Base-by-base conservation (phyloP, 352 stramenopile genomes). In the Halophytophthora batemanensis region DNA sequence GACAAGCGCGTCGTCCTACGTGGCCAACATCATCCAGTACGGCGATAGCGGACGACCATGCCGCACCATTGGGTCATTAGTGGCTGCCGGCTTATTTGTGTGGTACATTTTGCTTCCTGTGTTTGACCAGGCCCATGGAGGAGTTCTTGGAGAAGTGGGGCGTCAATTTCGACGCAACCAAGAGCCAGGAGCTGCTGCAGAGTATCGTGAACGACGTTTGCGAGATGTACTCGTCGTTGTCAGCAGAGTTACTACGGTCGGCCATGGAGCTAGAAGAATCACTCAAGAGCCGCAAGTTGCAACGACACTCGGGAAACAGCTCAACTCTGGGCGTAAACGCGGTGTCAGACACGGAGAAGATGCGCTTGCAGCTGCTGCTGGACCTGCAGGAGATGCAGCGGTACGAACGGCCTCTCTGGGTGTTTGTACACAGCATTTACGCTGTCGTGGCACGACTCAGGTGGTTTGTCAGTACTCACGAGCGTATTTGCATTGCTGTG, bases 261-360 rank as follows among this genome's bases (percentile, higher is more conserved):
- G 82, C 85, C 1, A 55, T 78, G 17, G 85, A 93, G 50, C 66
- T 95, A 1, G 85, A 95, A 53, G 81, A 93, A 21, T 95, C 85
- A 8, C 69, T 95, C n/a, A 95, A 92, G 43, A 92, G 77, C 53
- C 80, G 85, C 31, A 95, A 95, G 53, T 61, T 90, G 40, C 82
- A 95, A 60, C 81, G 82, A 13, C 63, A 77, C 18, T 52, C 61
- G 5, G 55, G 66, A 4, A 61, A 45, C 8, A 73, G 59, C 25
- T 50, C 56, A 5, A 51, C 56, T 0, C 31, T 49, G 13, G 44
- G 28, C 2, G 53, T 50, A 8, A 68, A 74, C 12, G 50, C 64
- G 4, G 21, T 93, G 31, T 89, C 77, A 4, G 85, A 95, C 64
- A 92, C 85, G 33, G 75, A 89, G 47, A 95, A 95, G 48, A 95